phyloP scores from a whole-genome alignment of 202 grass and related monocot genomes.

The Panicum hallii region DNA sequence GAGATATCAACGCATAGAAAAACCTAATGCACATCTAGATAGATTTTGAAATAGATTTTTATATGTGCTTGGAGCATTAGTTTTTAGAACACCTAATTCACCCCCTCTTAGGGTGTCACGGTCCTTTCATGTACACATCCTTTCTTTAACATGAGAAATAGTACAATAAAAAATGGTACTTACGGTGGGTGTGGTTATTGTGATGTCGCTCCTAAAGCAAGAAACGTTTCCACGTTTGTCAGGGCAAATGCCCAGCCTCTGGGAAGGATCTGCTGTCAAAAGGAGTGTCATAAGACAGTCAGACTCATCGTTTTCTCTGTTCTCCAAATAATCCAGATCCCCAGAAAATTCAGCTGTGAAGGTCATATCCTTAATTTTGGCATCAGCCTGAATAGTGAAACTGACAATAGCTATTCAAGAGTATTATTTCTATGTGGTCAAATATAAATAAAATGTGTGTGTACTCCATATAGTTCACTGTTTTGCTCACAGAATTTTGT shows the following conservation, averaged over 20 bases:
- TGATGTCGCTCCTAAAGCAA: constrained; percentile 80
- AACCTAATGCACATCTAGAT: no score
- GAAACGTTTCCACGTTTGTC: constrained; percentile 76
- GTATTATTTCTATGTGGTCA: not conserved
- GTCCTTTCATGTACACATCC: no score
- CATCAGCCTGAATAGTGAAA: constrained; percentile 76
- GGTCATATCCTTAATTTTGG: constrained; percentile 77
- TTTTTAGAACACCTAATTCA: no score
- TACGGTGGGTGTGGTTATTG: constrained; percentile 80
- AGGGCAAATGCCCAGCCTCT: constrained; percentile 68
- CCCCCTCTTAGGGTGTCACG: no score
- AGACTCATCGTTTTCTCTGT: constrained; percentile 62
- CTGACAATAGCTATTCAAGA: constrained; percentile 49
- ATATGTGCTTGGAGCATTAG: no score
- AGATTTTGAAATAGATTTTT: no score
- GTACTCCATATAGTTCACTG: not conserved
- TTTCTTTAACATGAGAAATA: constrained; percentile 11
- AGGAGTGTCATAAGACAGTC: constrained; percentile 89
- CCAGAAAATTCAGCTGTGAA: constrained; percentile 67
- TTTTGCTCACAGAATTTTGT: not conserved
- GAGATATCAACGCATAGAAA: no score
- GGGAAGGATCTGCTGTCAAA: constrained; percentile 50
- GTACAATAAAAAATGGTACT: constrained; percentile 28
- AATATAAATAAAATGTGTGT: not conserved
- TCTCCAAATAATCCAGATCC: constrained; percentile 77